Conservation (phyloP, 2,329 filamentous ascomycete genomes). For the Myriosclerotinia scirpicola region DNA sequence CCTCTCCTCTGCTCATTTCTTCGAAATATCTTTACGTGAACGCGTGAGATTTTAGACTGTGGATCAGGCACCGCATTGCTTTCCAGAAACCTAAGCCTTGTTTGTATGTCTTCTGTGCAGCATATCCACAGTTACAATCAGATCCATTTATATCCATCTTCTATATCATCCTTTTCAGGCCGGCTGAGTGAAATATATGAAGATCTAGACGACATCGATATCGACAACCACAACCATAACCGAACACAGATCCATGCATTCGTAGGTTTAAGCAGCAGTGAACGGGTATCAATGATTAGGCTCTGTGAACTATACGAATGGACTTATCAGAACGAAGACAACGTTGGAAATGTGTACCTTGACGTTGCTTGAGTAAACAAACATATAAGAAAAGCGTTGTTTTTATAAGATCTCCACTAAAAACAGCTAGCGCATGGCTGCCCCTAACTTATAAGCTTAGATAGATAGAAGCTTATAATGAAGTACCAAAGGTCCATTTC, state of each 20-base stretch:
- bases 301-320: background rate
- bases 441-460: background rate
- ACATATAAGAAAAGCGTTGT: background rate
- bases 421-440: background rate
- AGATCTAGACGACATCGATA: background rate
- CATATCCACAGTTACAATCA: background rate
- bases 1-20: conserved; percentile 3
- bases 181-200: background rate
- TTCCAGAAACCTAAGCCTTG: conserved; percentile 12
- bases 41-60: conserved; percentile 12
- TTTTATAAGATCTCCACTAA: background rate
- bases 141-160: conserved; percentile 7
- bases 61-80: background rate
- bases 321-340: background rate
- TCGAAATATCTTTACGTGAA: conserved; percentile 14
- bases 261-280: background rate
- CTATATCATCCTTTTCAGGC: background rate
- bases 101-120: conserved; percentile 2
- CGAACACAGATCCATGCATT: background rate
- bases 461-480: background rate
- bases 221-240: no score
- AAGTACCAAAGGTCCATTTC: background rate
- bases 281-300: background rate
- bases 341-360: background rate
- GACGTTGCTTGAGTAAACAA: background rate